These are phyloP conservation scores for Cyclostephanos tholiformis DNA, from an alignment of 108 stramenopile species.

Conservation along the genomic window DNA sequence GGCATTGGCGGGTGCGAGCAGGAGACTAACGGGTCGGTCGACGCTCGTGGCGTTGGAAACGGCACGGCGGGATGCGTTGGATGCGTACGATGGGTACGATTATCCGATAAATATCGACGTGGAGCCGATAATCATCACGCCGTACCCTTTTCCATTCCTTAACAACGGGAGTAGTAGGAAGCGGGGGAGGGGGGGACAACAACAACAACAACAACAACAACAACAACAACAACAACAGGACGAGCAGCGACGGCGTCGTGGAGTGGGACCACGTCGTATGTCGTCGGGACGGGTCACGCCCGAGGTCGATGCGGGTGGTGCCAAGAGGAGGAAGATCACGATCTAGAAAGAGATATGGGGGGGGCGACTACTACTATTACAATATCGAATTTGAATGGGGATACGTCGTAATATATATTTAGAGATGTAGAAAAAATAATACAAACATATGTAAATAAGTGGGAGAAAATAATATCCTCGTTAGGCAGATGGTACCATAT, in stretches of 20 bases:
- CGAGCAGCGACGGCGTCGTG: too few species aligned
- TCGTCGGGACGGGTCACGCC: background rate
- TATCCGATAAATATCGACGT: background rate
- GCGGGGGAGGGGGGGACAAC: background rate
- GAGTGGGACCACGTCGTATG: background rate
- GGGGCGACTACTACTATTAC: background rate
- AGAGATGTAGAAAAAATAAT: too few species aligned
- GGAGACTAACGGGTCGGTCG: background rate
- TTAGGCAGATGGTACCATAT: too few species aligned
- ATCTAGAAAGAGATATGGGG: background rate
- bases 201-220: background rate
- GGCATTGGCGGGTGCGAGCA: background rate
- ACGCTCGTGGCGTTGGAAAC: slow-evolving; percentile 2
- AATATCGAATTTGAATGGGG: too few species aligned
- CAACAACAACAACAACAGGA: too few species aligned
- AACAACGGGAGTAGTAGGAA: too few species aligned
- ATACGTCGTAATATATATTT: too few species aligned
- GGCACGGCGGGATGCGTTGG: background rate
- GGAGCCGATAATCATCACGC: background rate
- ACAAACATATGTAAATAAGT: too few species aligned
- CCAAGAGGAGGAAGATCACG: slow-evolving; percentile 9
- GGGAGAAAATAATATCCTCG: too few species aligned
- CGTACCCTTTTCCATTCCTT: background rate
- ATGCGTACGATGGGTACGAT: background rate
- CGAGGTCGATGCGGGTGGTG: background rate